Conservation (phyloP, 768 basidiomycete genomes). For the Amanita subjunquillea region DNA sequence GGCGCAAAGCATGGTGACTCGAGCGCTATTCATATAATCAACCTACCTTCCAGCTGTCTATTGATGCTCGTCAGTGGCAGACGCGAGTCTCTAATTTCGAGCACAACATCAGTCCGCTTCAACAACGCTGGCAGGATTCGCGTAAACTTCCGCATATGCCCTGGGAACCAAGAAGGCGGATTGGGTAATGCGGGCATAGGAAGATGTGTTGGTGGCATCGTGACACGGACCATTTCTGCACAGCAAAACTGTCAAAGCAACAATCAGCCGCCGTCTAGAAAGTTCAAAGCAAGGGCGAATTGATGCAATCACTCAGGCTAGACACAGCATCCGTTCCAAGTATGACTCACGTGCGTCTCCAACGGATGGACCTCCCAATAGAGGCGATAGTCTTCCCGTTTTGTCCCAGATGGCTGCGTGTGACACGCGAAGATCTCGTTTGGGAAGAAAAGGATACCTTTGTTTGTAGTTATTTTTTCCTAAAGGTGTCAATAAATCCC, state of each 20-base stretch:
- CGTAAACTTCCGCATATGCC: slow-evolving; percentile 89
- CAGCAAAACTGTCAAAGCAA: neutral
- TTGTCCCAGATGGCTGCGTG: neutral
- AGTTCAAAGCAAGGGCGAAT: neutral
- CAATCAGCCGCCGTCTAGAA: neutral
- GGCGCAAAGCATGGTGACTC: neutral
- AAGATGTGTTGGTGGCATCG: slow-evolving; percentile 26
- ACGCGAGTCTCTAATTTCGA: slow-evolving; percentile 90
- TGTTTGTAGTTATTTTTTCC: slow-evolving; percentile 1
- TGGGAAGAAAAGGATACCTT: neutral
- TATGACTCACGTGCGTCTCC: neutral
- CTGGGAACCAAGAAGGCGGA: slow-evolving; percentile 91
- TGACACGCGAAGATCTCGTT: neutral
- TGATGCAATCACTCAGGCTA: neutral
- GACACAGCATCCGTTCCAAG: neutral
- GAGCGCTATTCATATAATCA: neutral
- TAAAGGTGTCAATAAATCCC: neutral
- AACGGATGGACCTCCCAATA: neutral
- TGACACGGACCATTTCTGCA: neutral
- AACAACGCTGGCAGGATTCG: slow-evolving; percentile 68
- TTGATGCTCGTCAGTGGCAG: slow-evolving; percentile 94
- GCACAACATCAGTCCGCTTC: slow-evolving; percentile 78
- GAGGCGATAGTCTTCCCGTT: neutral
- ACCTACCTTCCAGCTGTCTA: slow-evolving; percentile 72
- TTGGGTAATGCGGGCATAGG: slow-evolving; percentile 40